phyloP scores from a whole-genome alignment of 139 green algal genomes.

The Coccomyxa sp. region DNA sequence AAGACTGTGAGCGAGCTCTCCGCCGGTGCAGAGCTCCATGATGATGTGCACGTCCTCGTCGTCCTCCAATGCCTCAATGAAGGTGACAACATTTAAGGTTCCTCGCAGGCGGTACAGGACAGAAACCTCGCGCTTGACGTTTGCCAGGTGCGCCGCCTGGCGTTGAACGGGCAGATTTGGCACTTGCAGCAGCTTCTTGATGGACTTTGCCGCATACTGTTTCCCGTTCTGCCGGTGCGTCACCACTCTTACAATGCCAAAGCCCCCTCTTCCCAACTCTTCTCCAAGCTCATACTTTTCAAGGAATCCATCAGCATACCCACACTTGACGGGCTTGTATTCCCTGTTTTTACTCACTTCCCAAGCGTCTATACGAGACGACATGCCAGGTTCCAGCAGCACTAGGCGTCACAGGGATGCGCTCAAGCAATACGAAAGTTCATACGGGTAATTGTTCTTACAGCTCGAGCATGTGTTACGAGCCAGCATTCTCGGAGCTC shows the following conservation, averaged over 20 bases:
- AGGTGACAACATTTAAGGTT: constrained; percentile 75
- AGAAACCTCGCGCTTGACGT: constrained; percentile 60
- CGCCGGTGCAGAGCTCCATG: constrained; percentile 82
- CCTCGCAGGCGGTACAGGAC: constrained; percentile 66
- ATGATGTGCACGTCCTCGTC: constrained; percentile 74
- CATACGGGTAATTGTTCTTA: too few species aligned
- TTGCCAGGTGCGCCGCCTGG: constrained; percentile 72
- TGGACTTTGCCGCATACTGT: constrained; percentile 78
- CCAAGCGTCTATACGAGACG: background rate
- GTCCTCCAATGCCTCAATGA: constrained; percentile 78
- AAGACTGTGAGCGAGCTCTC: constrained; percentile 74
- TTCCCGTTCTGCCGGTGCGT: constrained; percentile 44
- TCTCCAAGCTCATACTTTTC: constrained; percentile 36
- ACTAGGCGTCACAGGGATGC: too few species aligned
- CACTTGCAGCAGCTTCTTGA: constrained; percentile 67
- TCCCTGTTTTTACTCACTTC: background rate
- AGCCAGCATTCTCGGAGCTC: too few species aligned
- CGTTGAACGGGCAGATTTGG: constrained; percentile 52
- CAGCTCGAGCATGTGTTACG: too few species aligned
- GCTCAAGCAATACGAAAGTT: too few species aligned
- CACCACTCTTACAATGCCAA: constrained; percentile 62
- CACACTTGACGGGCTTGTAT: background rate
- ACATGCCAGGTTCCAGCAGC: too few species aligned
- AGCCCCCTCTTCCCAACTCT: constrained; percentile 73
- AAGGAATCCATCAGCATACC: background rate